These are phyloP conservation scores for Leccinum uliginosum DNA, from an alignment of 768 basidiomycete genomes.

Conservation along the genomic window DNA sequence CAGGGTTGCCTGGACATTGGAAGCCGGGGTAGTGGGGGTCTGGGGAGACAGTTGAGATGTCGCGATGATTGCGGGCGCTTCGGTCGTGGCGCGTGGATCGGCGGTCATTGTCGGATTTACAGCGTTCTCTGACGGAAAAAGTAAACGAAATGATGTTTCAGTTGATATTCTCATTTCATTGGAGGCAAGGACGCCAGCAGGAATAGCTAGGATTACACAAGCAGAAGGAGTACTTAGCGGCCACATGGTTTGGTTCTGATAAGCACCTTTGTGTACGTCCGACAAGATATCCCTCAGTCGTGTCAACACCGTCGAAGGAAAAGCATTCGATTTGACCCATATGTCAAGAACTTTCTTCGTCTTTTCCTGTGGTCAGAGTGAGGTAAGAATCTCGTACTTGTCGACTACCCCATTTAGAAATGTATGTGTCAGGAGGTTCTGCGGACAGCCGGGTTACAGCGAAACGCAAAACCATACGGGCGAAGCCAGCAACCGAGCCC, in stretches of 20 bases:
- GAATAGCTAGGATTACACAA: conserved; percentile 65
- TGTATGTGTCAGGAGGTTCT: conserved; percentile 24
- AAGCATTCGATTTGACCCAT: conserved; percentile 90
- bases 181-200: conserved; percentile 36
- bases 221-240: conserved; percentile 76
- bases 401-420: conserved; percentile 37
- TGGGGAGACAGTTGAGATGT: conserved; percentile 26
- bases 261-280: conserved; percentile 82
- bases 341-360: conserved; percentile 96
- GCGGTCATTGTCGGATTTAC: conserved; percentile 35
- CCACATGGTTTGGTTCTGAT: conserved; percentile 57
- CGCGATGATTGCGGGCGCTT: conserved; percentile 26
- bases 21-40: conserved; percentile 21
- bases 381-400: conserved; percentile 32
- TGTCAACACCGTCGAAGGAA: conserved; percentile 70
- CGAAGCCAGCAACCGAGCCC: conserved; percentile 5
- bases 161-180: conserved; percentile 57
- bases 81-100: conserved; percentile 37
- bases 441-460: conserved; percentile 1
- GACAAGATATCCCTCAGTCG: conserved; percentile 68
- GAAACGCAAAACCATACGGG: conserved; percentile 7
- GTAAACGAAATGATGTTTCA: conserved; percentile 54
- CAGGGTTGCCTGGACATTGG: conserved; percentile 56
- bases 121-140: conserved; percentile 53
- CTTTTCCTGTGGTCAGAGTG: conserved; percentile 74